Conservation (phyloP, 805 yeast genomes). For the Candida adriatica region DNA sequence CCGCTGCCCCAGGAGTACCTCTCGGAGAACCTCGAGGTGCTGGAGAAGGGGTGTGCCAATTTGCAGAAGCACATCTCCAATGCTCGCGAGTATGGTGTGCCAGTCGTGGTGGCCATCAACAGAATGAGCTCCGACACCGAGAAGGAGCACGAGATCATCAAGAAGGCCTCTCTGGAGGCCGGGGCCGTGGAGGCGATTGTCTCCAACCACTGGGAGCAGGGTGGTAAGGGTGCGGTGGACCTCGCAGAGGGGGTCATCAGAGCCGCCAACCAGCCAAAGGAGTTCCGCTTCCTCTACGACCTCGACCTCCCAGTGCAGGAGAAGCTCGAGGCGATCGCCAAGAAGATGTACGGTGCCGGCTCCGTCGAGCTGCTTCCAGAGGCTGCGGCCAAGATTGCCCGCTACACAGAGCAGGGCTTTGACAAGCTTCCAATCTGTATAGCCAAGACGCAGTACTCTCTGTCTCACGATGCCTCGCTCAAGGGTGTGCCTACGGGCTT, state of each 20-base stretch:
- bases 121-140: constrained; percentile 69
- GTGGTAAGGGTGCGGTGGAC: constrained; percentile 75
- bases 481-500: constrained; percentile 82
- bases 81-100: constrained; percentile 65
- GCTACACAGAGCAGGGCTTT: constrained; percentile 68
- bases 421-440: constrained; percentile 75
- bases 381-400: constrained; percentile 63
- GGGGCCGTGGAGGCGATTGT: constrained; percentile 78
- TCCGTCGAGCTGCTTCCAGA: constrained; percentile 61
- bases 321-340: constrained; percentile 60
- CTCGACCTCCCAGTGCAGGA: constrained; percentile 59
- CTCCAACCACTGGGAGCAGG: constrained; percentile 83
- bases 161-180: constrained; percentile 60
- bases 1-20: constrained; percentile 68
- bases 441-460: constrained; percentile 81
- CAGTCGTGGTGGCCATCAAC: constrained; percentile 79
- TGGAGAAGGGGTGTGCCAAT: constrained; percentile 65
- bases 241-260: constrained; percentile 66
- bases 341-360: constrained; percentile 72
- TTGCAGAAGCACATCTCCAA: constrained; percentile 71
- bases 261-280: constrained; percentile 32
- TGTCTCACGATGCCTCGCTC: constrained; percentile 74
- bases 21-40: constrained; percentile 63
- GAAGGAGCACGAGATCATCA: constrained; percentile 61
- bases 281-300: constrained; percentile 53